Evolutionary conservation across 1,139 yeast species (phyloP), one percentile per base, ranked within the genome.

Genomic region (Candida sp.): DNA sequence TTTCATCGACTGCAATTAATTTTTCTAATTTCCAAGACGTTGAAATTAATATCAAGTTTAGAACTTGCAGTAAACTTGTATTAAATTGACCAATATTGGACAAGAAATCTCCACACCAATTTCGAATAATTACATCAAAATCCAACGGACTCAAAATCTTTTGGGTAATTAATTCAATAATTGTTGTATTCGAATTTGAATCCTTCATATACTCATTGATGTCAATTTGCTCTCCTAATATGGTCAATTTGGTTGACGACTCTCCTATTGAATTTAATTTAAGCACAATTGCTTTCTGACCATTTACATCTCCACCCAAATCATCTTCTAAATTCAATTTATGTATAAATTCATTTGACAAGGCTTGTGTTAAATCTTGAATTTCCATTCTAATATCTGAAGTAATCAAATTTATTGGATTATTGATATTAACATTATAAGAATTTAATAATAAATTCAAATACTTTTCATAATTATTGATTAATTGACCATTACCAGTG

Each of bases 1-100:
- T 19, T 25, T 38, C 33, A 29, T 36, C 27, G 33, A 27, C 21
- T 1, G 45, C 33, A 8, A 68, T 54, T 21, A 69, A 52, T 34
- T 56, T 60, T 42, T 72, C 76, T 32, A 71, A 55, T 41, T 62
- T 65, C 69, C 74, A 65, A 3, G 74, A 64, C 5, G 58, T 51
- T 1, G 61, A 44, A 4, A 63, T 53, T 35, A 69, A 52, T 1
- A 60, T 37, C 12, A 62, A 55, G 39, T 67, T 71, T 35, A 67
- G 49, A 0, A 64, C 42, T 1, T 46, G 46, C 33, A 45, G 52
- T 41, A 66, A 50, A 1, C 56, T 50, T 4, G 43, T 43, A 4
- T 50, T 48, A 22, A 63, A 45, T 3, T 46, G 43, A 19, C 52
- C 49, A 41, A 53, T 38, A 8, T 48, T 40, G 37, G 48, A 44